Percentiles rank a stretch among this genome's conserved stretches.
Evolutionary conservation across 2,329 filamentous ascomycete species (phyloP).

Genomic region (Fusarium transvaalense): DNA sequence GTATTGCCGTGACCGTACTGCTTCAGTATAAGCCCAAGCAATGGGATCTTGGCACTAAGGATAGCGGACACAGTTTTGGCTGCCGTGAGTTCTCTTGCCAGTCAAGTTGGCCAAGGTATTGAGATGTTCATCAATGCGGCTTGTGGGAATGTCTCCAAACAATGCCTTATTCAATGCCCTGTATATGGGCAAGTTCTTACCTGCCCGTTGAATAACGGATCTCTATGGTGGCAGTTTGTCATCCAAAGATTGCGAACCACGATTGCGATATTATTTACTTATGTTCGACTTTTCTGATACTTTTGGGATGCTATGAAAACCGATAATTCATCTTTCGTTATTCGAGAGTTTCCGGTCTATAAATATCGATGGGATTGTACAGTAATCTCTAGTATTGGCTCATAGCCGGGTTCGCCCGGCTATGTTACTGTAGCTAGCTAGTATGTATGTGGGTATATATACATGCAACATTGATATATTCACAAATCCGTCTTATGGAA

Average conservation of each 20-base stretch:
- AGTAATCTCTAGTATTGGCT: neutral
- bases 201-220: neutral
- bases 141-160: constrained; percentile 4
- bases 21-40: constrained; percentile 6
- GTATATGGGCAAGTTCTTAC: constrained; percentile 1
- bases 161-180: neutral
- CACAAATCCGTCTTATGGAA: constrained; percentile 8
- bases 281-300: neutral
- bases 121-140: constrained; percentile 7
- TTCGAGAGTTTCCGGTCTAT: constrained; percentile 40
- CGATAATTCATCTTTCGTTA: constrained; percentile 10
- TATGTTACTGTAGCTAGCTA: too few species aligned
- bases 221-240: neutral
- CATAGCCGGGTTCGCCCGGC: neutral
- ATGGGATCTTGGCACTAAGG: constrained; percentile 14
- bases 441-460: neutral
- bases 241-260: too few species aligned
- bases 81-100: constrained; percentile 4
- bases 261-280: neutral
- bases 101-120: constrained; percentile 19
- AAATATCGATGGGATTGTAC: constrained; percentile 6
- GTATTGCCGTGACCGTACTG: constrained; percentile 17
- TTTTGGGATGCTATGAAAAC: neutral
- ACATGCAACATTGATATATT: constrained; percentile 2
- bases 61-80: constrained; percentile 7